phyloP scores from a whole-genome alignment of 1,284 basidiomycete genomes.

The Kalmanozyma brasiliensis region DNA sequence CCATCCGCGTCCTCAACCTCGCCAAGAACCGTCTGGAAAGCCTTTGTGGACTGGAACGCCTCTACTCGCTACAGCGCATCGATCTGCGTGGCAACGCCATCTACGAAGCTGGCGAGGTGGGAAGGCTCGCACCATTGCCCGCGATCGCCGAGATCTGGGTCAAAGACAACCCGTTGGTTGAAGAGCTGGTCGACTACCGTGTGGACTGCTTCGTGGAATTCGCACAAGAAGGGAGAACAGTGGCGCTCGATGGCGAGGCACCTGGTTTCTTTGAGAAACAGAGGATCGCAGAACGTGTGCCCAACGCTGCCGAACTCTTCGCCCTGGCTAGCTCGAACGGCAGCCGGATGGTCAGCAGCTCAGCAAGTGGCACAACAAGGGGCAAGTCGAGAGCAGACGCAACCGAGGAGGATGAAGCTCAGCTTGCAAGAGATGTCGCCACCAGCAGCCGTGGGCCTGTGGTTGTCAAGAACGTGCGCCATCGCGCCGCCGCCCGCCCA shows the following conservation, averaged over 20 bases:
- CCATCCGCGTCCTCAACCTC: slow-evolving; percentile 58
- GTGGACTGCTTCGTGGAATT: slow-evolving; percentile 83
- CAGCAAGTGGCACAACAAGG: not conserved
- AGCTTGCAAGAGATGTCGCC: slow-evolving; percentile 24
- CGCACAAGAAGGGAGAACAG: slow-evolving; percentile 78
- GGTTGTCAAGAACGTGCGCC: slow-evolving; percentile 31
- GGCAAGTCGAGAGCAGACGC: not conserved
- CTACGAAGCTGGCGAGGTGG: slow-evolving; percentile 85
- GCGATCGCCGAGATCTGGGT: slow-evolving; percentile 71
- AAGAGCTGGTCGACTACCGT: slow-evolving; percentile 72
- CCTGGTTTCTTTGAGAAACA: slow-evolving; percentile 82
- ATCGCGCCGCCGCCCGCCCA: slow-evolving; percentile 8
- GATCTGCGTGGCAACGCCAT: slow-evolving; percentile 86
- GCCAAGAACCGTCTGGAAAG: slow-evolving; percentile 84
- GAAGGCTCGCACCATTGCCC: slow-evolving; percentile 81
- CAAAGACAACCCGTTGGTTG: slow-evolving; percentile 54
- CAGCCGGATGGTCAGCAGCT: not conserved
- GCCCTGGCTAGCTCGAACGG: not conserved
- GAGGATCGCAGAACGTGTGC: slow-evolving; percentile 67
- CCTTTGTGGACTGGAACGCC: slow-evolving; percentile 89
- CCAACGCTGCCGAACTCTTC: slow-evolving; percentile 8
- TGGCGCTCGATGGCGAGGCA: slow-evolving; percentile 76
- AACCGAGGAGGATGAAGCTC: slow-evolving; percentile 27
- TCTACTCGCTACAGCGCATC: slow-evolving; percentile 82
- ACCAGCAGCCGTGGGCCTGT: slow-evolving; percentile 19